Conservation (phyloP, 176 grass and related monocot species). For the Tuctoria greenei region DNA sequence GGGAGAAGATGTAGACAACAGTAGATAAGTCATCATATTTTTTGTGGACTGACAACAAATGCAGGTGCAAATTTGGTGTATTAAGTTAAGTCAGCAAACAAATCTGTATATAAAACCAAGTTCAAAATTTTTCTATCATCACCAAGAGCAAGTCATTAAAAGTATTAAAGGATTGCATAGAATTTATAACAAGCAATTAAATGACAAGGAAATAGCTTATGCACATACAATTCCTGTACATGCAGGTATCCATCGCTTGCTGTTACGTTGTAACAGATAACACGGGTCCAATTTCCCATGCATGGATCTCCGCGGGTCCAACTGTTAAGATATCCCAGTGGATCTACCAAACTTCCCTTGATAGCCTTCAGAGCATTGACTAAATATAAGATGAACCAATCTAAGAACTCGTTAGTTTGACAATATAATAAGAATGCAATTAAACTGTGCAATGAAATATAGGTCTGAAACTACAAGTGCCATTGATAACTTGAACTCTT, state of each 20-base stretch:
- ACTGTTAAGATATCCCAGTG: conserved; percentile 36
- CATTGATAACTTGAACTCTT: not conserved
- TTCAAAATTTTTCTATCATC: conserved; percentile 4
- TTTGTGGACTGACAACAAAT: not conserved
- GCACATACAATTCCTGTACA: conserved; percentile 81
- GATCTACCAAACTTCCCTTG: conserved; percentile 61
- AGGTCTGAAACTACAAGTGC: conserved; percentile 1
- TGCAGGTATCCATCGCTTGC: conserved; percentile 67
- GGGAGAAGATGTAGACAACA: not conserved
- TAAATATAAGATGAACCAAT: conserved; percentile 46
- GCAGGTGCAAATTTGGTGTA: conserved; percentile 15
- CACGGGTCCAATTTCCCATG: conserved; percentile 63
- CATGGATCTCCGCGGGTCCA: conserved; percentile 93
- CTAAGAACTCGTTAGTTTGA: conserved; percentile 14
- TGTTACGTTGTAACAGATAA: conserved; percentile 75
- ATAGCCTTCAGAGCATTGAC: conserved; percentile 71
- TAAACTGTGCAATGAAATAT: not conserved
- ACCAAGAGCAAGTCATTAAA: conserved; percentile 18
- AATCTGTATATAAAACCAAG: conserved; percentile 11
- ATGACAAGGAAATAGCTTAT: conserved; percentile 35
- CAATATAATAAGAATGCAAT: not conserved
- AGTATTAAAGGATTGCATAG: not conserved
- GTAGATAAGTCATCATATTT: not conserved
- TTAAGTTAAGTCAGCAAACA: conserved; percentile 6
- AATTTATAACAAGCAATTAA: conserved; percentile 28